A percentile compares a stretch with the other conserved stretches of the same genome.
Evolutionary conservation across 805 yeast species (phyloP).

Genomic region (Candida maris): DNA sequence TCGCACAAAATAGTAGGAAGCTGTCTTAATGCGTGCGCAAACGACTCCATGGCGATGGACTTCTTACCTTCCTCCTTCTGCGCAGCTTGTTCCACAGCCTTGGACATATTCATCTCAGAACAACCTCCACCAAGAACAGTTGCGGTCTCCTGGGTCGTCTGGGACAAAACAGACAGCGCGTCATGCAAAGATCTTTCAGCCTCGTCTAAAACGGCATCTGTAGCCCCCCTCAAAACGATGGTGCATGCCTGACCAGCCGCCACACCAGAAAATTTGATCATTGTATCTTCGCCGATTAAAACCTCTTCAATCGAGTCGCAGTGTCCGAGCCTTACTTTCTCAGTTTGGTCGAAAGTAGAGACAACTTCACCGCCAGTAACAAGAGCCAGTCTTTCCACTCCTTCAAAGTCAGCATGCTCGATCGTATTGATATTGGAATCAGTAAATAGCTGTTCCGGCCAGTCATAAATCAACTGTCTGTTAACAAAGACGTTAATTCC

Average conservation of each 20-base stretch:
- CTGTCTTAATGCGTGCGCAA: slow-evolving; percentile 90
- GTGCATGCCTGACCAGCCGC: slow-evolving; percentile 96
- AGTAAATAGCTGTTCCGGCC: slow-evolving; percentile 93
- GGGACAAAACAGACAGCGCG: slow-evolving; percentile 91
- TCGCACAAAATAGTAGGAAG: slow-evolving; percentile 94
- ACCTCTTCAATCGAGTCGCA: slow-evolving; percentile 90
- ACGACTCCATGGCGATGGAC: slow-evolving; percentile 90
- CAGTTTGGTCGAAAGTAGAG: slow-evolving; percentile 93
- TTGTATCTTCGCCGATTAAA: slow-evolving; percentile 86
- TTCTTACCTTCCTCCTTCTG: slow-evolving; percentile 91
- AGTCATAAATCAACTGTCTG: slow-evolving; percentile 95
- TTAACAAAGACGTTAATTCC: slow-evolving; percentile 83
- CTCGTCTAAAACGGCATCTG: slow-evolving; percentile 96
- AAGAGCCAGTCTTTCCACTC: slow-evolving; percentile 91
- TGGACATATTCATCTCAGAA: slow-evolving; percentile 89
- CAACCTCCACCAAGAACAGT: slow-evolving; percentile 95
- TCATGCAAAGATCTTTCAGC: slow-evolving; percentile 97
- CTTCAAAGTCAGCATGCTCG: slow-evolving; percentile 98
- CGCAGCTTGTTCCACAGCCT: slow-evolving; percentile 90
- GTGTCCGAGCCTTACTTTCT: slow-evolving; percentile 76
- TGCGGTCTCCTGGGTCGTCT: slow-evolving; percentile 88
- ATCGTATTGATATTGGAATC: slow-evolving; percentile 86
- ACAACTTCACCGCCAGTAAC: slow-evolving; percentile 99
- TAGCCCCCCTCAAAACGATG: slow-evolving; percentile 93
- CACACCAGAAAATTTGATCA: slow-evolving; percentile 92